A percentile compares a stretch with the other conserved stretches of the same genome.
These are phyloP conservation scores for Fragaria nilgerrensis DNA, from an alignment of 306 rosid genomes.

Conservation along the genomic window DNA sequence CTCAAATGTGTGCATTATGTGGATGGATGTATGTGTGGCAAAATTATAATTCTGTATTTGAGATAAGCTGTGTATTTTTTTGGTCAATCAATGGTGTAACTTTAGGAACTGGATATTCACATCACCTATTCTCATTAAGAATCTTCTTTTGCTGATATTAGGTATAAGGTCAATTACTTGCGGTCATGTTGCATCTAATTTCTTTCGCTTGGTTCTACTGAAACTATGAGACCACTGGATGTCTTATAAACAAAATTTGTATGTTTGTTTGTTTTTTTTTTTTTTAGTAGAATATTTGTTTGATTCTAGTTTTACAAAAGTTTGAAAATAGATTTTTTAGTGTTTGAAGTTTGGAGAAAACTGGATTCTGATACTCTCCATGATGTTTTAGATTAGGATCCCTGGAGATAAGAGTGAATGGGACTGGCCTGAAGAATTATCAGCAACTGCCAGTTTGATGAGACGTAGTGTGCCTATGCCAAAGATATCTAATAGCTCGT, in stretches of 20 bases:
- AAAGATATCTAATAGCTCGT: slow-evolving; percentile 33
- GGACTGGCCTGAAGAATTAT: slow-evolving; percentile 77
- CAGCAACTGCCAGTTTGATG: slow-evolving; percentile 47
- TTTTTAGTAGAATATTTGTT: not conserved
- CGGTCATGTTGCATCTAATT: not conserved
- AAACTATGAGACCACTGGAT: slow-evolving; percentile 1
- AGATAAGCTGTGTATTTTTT: not conserved
- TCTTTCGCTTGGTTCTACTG: not conserved
- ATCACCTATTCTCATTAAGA: not conserved
- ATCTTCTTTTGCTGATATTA: not conserved
- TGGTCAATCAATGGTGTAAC: not conserved
- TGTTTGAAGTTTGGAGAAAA: slow-evolving; percentile 65
- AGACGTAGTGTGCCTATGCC: slow-evolving; percentile 40
- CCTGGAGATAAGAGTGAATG: slow-evolving; percentile 60
- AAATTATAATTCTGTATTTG: not conserved
- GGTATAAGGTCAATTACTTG: not conserved
- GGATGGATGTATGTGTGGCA: not conserved
- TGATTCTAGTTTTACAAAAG: not conserved
- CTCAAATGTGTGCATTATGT: not conserved
- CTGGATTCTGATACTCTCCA: slow-evolving; percentile 70
- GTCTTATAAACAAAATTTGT: not conserved
- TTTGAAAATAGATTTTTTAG: not conserved
- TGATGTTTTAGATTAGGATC: slow-evolving; percentile 86
- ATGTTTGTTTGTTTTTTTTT: too few species aligned
- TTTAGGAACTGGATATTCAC: not conserved